Percentiles rank a stretch among this genome's conserved stretches.
phyloP scores from a whole-genome alignment of 108 stramenopile species.

The Cylindrotheca fusiformis region DNA sequence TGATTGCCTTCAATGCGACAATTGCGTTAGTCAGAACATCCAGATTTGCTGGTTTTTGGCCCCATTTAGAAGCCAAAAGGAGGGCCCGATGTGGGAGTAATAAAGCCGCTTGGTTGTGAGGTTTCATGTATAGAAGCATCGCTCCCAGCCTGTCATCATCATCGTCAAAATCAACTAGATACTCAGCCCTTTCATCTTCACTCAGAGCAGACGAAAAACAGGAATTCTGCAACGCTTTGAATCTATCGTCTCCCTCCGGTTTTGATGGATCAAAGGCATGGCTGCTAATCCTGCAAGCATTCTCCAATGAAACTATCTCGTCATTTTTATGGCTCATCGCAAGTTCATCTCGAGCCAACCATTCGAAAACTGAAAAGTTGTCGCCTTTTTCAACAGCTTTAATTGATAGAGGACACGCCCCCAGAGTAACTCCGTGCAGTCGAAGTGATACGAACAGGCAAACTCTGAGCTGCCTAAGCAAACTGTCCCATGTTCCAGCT shows the following conservation, averaged over 20 bases:
- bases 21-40: constrained; percentile 41
- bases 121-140: constrained; percentile 38
- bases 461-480: constrained; percentile 73
- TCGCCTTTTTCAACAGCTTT: constrained; percentile 45
- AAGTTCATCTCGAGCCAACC: constrained; percentile 76
- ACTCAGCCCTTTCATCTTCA: constrained; percentile 33
- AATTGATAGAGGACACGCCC: constrained; percentile 61
- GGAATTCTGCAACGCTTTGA: constrained; percentile 39
- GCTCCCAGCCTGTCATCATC: constrained; percentile 39
- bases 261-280: constrained; percentile 65
- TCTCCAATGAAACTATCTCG: constrained; percentile 58
- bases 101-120: constrained; percentile 33
- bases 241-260: constrained; percentile 45
- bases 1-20: constrained; percentile 45
- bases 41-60: constrained; percentile 46
- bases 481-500: constrained; percentile 53
- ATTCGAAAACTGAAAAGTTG: constrained; percentile 73
- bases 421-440: constrained; percentile 56
- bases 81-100: constrained; percentile 74
- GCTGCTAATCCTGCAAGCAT: constrained; percentile 55
- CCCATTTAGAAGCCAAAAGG: constrained; percentile 58
- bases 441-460: constrained; percentile 69
- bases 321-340: constrained; percentile 68
- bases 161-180: constrained; percentile 36
- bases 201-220: constrained; percentile 34